Evolutionary conservation across 306 rosid genomes (phyloP).

Genomic region (Acacia crassicarpa): DNA sequence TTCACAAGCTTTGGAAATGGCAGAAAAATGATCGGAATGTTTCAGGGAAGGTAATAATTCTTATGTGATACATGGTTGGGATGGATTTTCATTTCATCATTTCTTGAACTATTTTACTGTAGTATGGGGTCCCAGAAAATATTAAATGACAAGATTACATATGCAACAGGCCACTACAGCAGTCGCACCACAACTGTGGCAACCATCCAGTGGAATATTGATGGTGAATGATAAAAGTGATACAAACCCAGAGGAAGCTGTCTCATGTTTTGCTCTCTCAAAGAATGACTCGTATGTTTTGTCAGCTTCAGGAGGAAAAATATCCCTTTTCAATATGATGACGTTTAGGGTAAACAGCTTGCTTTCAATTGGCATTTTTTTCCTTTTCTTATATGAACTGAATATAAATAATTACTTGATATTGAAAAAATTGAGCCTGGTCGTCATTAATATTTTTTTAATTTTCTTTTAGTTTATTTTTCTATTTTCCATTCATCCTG

Average conservation of each 20-base stretch:
- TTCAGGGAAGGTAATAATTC: conserved; percentile 57
- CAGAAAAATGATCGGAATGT: conserved; percentile 78
- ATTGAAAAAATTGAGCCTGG: neutral
- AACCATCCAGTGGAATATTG: conserved; percentile 94
- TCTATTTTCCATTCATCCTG: neutral
- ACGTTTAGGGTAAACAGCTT: conserved; percentile 79
- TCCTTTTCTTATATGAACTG: conserved; percentile 3
- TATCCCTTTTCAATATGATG: conserved; percentile 99
- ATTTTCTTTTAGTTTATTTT: neutral
- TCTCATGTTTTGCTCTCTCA: conserved; percentile 96
- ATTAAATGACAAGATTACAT: conserved; percentile 36
- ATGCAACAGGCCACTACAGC: conserved; percentile 74
- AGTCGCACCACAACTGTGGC: conserved; percentile 84
- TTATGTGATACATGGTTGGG: conserved; percentile 21
- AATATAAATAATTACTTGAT: conserved; percentile 1
- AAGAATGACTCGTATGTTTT: conserved; percentile 95
- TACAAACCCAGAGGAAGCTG: conserved; percentile 92
- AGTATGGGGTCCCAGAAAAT: conserved; percentile 13
- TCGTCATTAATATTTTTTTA: neutral
- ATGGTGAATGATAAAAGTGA: conserved; percentile 94
- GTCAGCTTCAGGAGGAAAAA: conserved; percentile 99
- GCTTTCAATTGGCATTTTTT: conserved; percentile 6
- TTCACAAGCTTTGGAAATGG: conserved; percentile 99
- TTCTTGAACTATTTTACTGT: neutral
- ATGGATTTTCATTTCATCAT: conserved; percentile 27